Evolutionary conservation across 129 eudicot species (phyloP), one percentile per base, ranked within the genome.

Genomic region (Glebionis coronaria): DNA sequence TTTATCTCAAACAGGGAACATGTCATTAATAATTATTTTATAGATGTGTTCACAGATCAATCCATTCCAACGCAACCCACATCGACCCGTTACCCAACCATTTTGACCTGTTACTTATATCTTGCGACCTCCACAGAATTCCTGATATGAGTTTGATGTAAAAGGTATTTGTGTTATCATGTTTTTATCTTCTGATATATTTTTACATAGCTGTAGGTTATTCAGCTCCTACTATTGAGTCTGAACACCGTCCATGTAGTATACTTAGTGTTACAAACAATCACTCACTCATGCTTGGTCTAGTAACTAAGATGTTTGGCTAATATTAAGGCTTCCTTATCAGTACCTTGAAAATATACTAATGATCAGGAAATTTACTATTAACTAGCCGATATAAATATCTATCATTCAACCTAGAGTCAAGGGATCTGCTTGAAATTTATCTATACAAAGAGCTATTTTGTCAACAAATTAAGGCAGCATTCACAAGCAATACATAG

Each of bases 181-280:
- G 38, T 4, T 19, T 38, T 11, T 44, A 63, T 63, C 13, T 20
- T 18, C 38, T 44, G 40, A 44, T 45, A 45, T 13, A 18, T 16
- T 19, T 11, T 63, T 19, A 44, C 35, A 63, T 3, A 63, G 12
- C 19, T 3, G 28, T 20, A 20, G 44, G 54, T 62, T 63, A 44
- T 21, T 44, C 53, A 63, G 53, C 31, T 44, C 20, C 52, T 63
- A 7, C 19, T 27, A 45, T 46, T 8, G 57, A 65, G 45, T 28
- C 49, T 46, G 51, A 65, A 46, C 44, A 12, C 46, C 20, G 69
- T 65, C 69, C 44, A 21, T 65, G 69, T 46, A 46, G 56, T 65
- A 29, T 29, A 29, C 38, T n/a, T n/a, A n/a, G n/a, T n/a, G n/a
- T 18, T 40, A 63, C 68, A 63, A 18, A 18, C 56, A 45, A 64